Base-by-base conservation (phyloP, 2,329 filamentous ascomycete genomes). In the Lithohypha guttulata region DNA sequence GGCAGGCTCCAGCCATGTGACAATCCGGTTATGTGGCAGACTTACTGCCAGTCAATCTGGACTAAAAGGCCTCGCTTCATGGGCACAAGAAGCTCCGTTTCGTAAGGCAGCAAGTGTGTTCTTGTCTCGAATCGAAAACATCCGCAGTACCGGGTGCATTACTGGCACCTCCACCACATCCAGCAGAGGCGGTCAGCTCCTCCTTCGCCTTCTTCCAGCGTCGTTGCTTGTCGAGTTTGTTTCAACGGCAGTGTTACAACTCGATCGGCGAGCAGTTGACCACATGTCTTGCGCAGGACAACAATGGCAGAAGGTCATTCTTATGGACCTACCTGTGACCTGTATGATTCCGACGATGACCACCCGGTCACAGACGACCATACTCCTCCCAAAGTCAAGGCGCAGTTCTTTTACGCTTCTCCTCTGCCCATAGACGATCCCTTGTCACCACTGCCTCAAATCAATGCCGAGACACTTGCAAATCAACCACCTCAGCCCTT, bases 321-420 rank as follows among this genome's bases (percentile, higher is more conserved):
- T 9, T 75, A 73, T 49, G 73, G 73, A 43, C 57, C 70, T 18
- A 70, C 67, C 40, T 84, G 79, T 55, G 71, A 51, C 51, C 66
- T 53, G 52, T 65, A 42, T 51, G 61, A 53, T 59, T 42, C 44
- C 8, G 48, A 53, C 19, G 17, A 25, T 14, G 25, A 50, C 42
- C 4, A 47, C 48, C 22, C 21, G 26, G 53, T 47, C 20, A 26
- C 26, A 20, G 42, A 44, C 59, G 19, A 51, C 59, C 41, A 63
- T 38, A 67, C 73, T 17, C 80, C 81, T 11, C 69, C 74, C 0
- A 55, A 50, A 18, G 59, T 81, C 39, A 68, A 70, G 21, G 71
- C 80, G 15, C 83, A 85, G 47, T 94, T 85, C 64, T 94, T 94
- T 61, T 94, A 93, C 59, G 73, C 77, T 10, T 91, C 85, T 8